Evolutionary conservation across 1,284 basidiomycete species (phyloP).

Genomic region (Xerocomus nothofagi): DNA sequence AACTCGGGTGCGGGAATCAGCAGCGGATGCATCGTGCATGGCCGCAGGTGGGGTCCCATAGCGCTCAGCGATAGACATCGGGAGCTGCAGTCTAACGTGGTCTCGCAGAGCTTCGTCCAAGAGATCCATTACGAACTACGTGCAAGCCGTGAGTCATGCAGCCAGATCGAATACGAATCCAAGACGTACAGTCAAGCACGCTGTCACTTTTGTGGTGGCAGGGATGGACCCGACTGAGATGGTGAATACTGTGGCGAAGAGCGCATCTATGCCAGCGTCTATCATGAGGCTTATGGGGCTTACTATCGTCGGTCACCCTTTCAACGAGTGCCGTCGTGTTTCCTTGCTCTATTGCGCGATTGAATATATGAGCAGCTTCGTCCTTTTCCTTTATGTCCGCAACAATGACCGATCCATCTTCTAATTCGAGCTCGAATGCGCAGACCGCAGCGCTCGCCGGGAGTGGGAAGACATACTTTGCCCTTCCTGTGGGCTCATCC

Average conservation of each 20-base stretch:
- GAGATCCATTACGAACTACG: conserved; percentile 41
- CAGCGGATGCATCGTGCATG: conserved; percentile 34
- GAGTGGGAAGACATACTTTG: conserved; percentile 60
- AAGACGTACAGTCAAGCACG: conserved; percentile 43
- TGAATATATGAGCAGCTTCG: conserved; percentile 44
- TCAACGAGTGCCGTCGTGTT: conserved; percentile 48
- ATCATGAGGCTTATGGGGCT: conserved; percentile 18
- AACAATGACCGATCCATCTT: conserved; percentile 42
- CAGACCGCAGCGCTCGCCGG: conserved; percentile 54
- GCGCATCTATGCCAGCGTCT: not conserved
- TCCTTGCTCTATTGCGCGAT: conserved; percentile 43
- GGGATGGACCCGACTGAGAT: conserved; percentile 57
- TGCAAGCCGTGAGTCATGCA: not conserved
- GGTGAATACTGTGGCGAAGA: conserved; percentile 46
- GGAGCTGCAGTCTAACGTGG: conserved; percentile 52
- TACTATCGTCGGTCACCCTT: conserved; percentile 52
- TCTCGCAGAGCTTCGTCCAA: conserved; percentile 47
- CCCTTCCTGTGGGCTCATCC: conserved; percentile 39
- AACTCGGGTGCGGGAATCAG: conserved; percentile 38
- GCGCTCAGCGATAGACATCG: conserved; percentile 48
- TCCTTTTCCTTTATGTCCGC: conserved; percentile 52
- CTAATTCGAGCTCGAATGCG: conserved; percentile 46
- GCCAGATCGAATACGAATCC: not conserved
- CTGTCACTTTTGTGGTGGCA: conserved; percentile 39
- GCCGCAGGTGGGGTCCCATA: conserved; percentile 47